Base-by-base conservation (phyloP, 1,284 basidiomycete species). In the Sphaerobolus stellatus region DNA sequence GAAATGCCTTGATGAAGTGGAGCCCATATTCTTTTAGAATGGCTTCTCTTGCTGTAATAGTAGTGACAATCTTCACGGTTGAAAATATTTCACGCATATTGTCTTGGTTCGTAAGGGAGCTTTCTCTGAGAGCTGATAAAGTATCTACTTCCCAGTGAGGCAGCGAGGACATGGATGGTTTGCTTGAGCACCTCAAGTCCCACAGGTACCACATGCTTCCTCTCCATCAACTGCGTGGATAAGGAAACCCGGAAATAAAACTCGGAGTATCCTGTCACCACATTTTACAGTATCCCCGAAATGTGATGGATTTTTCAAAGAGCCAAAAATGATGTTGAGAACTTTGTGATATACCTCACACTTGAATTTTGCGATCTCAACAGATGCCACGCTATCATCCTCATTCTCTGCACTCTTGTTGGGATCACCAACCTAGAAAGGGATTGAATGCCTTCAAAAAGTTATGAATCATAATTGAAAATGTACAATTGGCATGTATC, bases 221-320 rank as follows among this genome's bases (percentile, higher is more conserved):
- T 71, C 67, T 18, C 57, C 64, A 44, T 71, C 69, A 44, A 70
- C 57, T 13, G 62, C 64, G 36, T 62, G 58, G 49, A 68, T 66
- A 1, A 63, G 58, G 47, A 70, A 53, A 0, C 67, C 65, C 2
- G 67, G 67, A 48, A 68, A 58, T 11, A 63, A 52, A 14, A 66
- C 52, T 4, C 61, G 61, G 5, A 38, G 58, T 5, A 59, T 52
- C 5, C 33, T 34, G 36, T 68, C 67, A 18, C 53, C 57, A 47
- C 67, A 71, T 6, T 22, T 34, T 7, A 67, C 53, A 3, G 60
- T 50, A 45, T 67, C 64, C 4, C 66, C 66, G 41, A 45, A 11
- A 7, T 59, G 61, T 2, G 64, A 66, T 5, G 56, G 62, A 16
- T 48, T 33, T 25, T 56, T 44, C 18, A 67, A 44, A 5, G 60